Percentiles rank a stretch among this genome's conserved stretches.
phyloP scores from a whole-genome alignment of 139 green algal genomes.

The Edaphochlamys debaryana region DNA sequence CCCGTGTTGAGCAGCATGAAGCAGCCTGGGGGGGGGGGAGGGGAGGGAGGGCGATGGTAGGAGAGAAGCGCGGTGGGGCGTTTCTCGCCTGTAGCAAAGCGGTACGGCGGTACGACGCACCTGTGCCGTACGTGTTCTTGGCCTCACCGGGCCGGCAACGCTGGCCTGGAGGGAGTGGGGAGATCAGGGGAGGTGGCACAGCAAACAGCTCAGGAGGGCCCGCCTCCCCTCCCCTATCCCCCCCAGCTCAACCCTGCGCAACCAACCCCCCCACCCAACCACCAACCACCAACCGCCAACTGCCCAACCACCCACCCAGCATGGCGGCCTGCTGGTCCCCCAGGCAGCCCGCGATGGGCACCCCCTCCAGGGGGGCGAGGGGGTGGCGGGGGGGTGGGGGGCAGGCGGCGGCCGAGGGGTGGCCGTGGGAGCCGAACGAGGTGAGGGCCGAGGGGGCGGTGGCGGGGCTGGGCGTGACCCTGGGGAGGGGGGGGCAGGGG shows the following conservation, averaged over 20 bases:
- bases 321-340: slow-evolving; percentile 95
- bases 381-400: not conserved
- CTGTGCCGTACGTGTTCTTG: slow-evolving; percentile 99
- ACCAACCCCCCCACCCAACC: too few relatives aligned
- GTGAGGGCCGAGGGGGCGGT: not conserved
- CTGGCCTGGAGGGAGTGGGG: slow-evolving; percentile 71
- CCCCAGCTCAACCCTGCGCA: too few relatives aligned
- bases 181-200: too few relatives aligned
- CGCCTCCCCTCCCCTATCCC: too few relatives aligned
- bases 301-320: slow-evolving; percentile 65
- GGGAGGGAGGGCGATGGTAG: too few relatives aligned
- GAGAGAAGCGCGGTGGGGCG: too few relatives aligned
- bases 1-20: slow-evolving; percentile 98
- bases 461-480: not conserved
- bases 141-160: slow-evolving; percentile 81
- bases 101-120: too few relatives aligned
- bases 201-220: too few relatives aligned
- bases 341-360: slow-evolving; percentile 92
- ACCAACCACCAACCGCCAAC: not conserved
- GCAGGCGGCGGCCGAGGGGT: not conserved
- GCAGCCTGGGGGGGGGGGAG: too few relatives aligned
- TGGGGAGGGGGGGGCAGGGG: too few relatives aligned
- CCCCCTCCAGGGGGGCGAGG: slow-evolving; percentile 66
- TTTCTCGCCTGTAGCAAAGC: too few relatives aligned
- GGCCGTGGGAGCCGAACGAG: too few relatives aligned